A percentile compares a stretch with the other conserved stretches of the same genome.
Evolutionary conservation across 78 protist genomes (phyloP).

Genomic region (Isochrysis galbana): DNA sequence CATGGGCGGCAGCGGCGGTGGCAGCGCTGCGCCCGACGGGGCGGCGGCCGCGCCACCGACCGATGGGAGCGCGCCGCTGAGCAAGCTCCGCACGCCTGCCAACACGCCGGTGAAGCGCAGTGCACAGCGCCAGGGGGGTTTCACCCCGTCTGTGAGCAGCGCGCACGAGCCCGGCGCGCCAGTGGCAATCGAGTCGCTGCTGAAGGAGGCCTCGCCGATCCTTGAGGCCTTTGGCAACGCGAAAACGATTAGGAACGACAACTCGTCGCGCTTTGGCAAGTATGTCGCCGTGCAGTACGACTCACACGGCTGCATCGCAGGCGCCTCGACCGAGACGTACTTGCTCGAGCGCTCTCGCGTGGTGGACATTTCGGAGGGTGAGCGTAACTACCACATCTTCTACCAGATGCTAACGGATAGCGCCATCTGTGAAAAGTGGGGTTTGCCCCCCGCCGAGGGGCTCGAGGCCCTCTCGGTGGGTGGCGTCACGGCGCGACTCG

Average conservation of each 20-base stretch:
- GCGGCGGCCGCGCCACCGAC: not conserved
- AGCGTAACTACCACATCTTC: conserved; percentile 93
- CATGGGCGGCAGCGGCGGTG: not conserved
- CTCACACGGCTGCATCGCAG: conserved; percentile 64
- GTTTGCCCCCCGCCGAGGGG: not conserved
- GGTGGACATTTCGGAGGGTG: conserved; percentile 51
- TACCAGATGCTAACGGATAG: conserved; percentile 81
- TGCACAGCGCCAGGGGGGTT: not conserved
- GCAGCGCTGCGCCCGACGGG: too few species aligned
- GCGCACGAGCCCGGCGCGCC: not conserved
- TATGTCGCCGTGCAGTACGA: conserved; percentile 75
- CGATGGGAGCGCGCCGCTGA: not conserved
- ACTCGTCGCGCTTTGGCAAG: conserved; percentile 77
- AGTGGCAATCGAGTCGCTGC: not conserved
- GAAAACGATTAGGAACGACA: conserved; percentile 83
- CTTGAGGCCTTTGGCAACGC: conserved; percentile 93
- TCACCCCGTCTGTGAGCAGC: not conserved
- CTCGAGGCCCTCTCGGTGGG: not conserved
- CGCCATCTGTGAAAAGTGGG: not conserved
- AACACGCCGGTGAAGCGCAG: not conserved
- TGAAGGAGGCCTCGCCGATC: conserved; percentile 37
- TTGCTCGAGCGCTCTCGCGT: conserved; percentile 85
- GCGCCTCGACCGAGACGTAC: conserved; percentile 65
- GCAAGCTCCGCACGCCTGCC: not conserved
- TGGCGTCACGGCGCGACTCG: not conserved